These are phyloP conservation scores for Cordyceps pruinosa DNA, from an alignment of 2,329 filamentous ascomycete genomes.

Conservation along the genomic window DNA sequence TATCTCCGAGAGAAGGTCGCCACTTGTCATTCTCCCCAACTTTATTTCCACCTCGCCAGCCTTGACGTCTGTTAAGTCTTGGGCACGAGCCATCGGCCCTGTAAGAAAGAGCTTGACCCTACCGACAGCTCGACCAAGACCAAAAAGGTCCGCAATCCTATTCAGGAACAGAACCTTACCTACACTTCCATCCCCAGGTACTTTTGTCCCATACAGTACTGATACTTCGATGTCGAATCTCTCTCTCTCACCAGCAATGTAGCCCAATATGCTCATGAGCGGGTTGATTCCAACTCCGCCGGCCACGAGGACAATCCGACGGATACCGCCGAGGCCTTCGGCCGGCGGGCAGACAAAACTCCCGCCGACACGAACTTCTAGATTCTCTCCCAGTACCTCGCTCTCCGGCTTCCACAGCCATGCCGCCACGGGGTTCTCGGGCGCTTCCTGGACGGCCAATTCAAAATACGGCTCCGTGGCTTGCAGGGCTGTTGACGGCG, in stretches of 20 bases:
- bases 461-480: slow-evolving; percentile 52
- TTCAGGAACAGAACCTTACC: slow-evolving; percentile 44
- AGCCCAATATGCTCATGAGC: slow-evolving; percentile 64
- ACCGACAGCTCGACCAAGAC: slow-evolving; percentile 30
- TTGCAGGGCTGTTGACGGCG: slow-evolving; percentile 48
- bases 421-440: slow-evolving; percentile 62
- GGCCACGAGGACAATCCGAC: slow-evolving; percentile 65
- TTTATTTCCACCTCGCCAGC: slow-evolving; percentile 16
- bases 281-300: slow-evolving; percentile 82
- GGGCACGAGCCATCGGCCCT: slow-evolving; percentile 11
- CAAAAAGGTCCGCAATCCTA: slow-evolving; percentile 38
- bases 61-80: not conserved
- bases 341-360: slow-evolving; percentile 72
- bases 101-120: slow-evolving; percentile 43
- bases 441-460: slow-evolving; percentile 68
- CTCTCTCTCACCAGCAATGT: slow-evolving; percentile 41
- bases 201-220: slow-evolving; percentile 56
- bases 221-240: slow-evolving; percentile 36
- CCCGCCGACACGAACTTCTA: slow-evolving; percentile 69
- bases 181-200: slow-evolving; percentile 22
- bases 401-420: slow-evolving; percentile 62
- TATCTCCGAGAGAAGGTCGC: slow-evolving; percentile 36
- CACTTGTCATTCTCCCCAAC: slow-evolving; percentile 34
- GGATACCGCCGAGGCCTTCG: slow-evolving; percentile 39
- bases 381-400: slow-evolving; percentile 49